Evolutionary conservation across 495 filamentous ascomycete genomes (phyloP), one percentile per base, ranked within the genome.

Genomic region (Bathelium albidoporum): DNA sequence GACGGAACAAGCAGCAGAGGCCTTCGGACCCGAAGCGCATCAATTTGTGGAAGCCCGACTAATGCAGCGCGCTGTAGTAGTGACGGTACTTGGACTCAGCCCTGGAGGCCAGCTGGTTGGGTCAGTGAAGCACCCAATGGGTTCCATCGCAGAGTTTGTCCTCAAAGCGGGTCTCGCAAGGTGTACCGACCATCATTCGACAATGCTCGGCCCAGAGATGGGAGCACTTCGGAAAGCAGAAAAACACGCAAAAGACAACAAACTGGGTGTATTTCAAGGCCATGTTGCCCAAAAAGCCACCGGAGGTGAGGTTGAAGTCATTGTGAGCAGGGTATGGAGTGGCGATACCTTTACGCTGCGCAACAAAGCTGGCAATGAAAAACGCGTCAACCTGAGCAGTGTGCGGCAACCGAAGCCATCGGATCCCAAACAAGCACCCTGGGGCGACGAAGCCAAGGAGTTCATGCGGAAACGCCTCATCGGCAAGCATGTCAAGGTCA

Each of bases 131-230:
- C 95, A 97, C 74, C 90, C 90, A 24, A 85, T 87, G 26, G 95
- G 95, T 58, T 95, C 89, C 73, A 94, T 99, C 73, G 90, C 91
- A 31, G 88, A 88, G 62, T 89, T 91, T 73, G 74, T 97, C 18
- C 85, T 97, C 29, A 84, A 90, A 65, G 89, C 89, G 53, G 95
- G 95, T 66, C 77, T 97, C 44, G 95, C 92, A 44, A 83, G 90
- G 67, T 97, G 94, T 79, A 87, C 89, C 45, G 95, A 99, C 73
- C 89, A 89, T 75, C 95, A 99, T 75, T 94, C 90, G 1, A 89
- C 89, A 18, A 76, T 96, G 71, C 83, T 99, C 0, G 95, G 95
- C 18, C 68, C 77, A 9, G 85, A 92, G 58, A 99, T 99, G 94
- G 85, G 85, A 41, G 70, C 80, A 61, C 83, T 97, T 49, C 86